Evolutionary conservation across 1,284 basidiomycete genomes (phyloP).

Genomic region (Porogramme epimiltina): DNA sequence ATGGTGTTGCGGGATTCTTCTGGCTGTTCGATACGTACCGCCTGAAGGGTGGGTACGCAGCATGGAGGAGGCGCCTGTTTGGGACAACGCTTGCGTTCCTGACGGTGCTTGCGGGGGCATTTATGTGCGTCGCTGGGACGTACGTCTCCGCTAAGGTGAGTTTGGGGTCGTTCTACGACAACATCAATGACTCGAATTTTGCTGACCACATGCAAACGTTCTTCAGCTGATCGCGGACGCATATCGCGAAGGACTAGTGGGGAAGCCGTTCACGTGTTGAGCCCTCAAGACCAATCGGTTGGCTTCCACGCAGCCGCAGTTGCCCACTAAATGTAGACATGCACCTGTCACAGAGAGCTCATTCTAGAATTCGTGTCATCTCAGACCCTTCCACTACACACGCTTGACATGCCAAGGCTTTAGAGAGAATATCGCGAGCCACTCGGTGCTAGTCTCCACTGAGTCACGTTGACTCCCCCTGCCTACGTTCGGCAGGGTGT

Average conservation of each 20-base stretch:
- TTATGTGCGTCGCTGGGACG: conserved; percentile 56
- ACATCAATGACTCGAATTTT: background rate
- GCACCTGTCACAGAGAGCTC: too few relatives aligned
- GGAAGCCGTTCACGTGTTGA: conserved; percentile 3
- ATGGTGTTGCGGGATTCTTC: conserved; percentile 58
- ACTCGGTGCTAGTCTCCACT: background rate
- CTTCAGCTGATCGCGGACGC: conserved; percentile 4
- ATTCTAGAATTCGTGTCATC: too few relatives aligned
- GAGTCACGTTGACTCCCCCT: background rate
- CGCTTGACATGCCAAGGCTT: background rate
- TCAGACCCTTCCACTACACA: background rate
- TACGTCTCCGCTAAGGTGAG: conserved; percentile 53
- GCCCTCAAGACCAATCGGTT: too few relatives aligned
- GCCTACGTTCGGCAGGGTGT: too few relatives aligned
- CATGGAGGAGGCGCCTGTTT: conserved; percentile 34
- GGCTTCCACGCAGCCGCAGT: too few relatives aligned
- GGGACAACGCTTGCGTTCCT: conserved; percentile 41
- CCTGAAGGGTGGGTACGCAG: conserved; percentile 38
- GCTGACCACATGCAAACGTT: background rate
- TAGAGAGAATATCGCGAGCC: too few relatives aligned
- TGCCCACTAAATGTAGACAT: too few relatives aligned
- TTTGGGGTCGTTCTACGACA: background rate
- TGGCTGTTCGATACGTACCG: conserved; percentile 51
- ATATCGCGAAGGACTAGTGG: conserved; percentile 2
- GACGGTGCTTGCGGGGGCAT: conserved; percentile 51